Evolutionary conservation across 805 yeast species (phyloP).

Genomic region (Candida coquimbonensis): DNA sequence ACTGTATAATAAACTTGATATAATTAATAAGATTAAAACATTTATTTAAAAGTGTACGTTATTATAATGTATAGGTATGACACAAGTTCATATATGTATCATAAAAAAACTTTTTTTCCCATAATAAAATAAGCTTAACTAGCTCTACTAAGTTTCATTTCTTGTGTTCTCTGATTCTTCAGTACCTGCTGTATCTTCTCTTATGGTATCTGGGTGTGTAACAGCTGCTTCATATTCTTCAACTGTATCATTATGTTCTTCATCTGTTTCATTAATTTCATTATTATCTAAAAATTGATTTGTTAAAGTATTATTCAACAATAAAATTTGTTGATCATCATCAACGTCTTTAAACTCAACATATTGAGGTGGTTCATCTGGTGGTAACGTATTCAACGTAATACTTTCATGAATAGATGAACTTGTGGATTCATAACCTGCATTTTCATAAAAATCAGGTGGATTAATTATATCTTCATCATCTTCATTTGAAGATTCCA

Average conservation of each 20-base stretch:
- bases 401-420: constrained; percentile 22
- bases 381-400: constrained; percentile 26
- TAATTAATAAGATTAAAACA: no score
- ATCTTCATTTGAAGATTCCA: constrained; percentile 46
- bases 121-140: no score
- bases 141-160: not conserved
- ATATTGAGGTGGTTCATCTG: constrained; percentile 33
- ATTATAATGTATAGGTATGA: no score
- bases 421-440: constrained; percentile 22
- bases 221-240: constrained; percentile 3
- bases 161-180: not conserved
- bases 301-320: constrained; percentile 2
- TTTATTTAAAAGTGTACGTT: no score
- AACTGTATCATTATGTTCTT: not conserved
- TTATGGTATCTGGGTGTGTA: not conserved
- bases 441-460: constrained; percentile 20
- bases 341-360: constrained; percentile 9
- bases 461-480: constrained; percentile 19
- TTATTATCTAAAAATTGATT: constrained; percentile 5
- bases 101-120: no score
- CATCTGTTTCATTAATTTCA: not conserved
- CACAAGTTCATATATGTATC: no score
- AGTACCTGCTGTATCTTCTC: constrained; percentile 1
- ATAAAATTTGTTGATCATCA: constrained; percentile 1
- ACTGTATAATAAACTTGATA: no score